Evolutionary conservation across 768 basidiomycete genomes (phyloP).

Genomic region (Boletus speciosus): DNA sequence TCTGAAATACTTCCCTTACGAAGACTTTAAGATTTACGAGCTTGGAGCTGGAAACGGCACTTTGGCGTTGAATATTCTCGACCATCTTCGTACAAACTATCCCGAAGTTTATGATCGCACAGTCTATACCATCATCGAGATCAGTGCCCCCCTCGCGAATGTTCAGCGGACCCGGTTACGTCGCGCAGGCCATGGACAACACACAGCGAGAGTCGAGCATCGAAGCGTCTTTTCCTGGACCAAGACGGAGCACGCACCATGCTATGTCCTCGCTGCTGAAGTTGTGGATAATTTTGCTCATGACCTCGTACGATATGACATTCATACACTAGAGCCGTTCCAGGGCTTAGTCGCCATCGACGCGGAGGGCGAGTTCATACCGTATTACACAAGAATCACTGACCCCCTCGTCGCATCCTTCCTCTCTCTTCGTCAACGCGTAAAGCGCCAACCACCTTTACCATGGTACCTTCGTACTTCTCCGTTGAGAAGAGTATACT

Average conservation of each 20-base stretch:
- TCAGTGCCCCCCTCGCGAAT: constrained; percentile 73
- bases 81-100: constrained; percentile 70
- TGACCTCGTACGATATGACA: constrained; percentile 89
- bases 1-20: constrained; percentile 92
- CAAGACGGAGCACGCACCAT: constrained; percentile 70
- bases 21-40: constrained; percentile 95
- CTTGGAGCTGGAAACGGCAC: constrained; percentile 98
- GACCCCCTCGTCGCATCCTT: constrained; percentile 84
- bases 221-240: constrained; percentile 88
- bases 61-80: constrained; percentile 82
- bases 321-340: constrained; percentile 72
- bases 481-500: constrained; percentile 59
- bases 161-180: constrained; percentile 68
- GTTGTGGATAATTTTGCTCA: constrained; percentile 99
- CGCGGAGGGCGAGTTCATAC: constrained; percentile 75
- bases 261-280: constrained; percentile 93
- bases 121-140: constrained; percentile 92
- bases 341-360: constrained; percentile 83
- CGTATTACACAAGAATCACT: constrained; percentile 75
- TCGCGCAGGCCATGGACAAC: constrained; percentile 30
- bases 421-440: constrained; percentile 60
- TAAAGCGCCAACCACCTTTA: constrained; percentile 57
- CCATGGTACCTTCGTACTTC: constrained; percentile 53
- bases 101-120: constrained; percentile 94
- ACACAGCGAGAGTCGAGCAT: constrained; percentile 63